Conservation (phyloP, 2,329 filamentous ascomycete species). For the Thermothelomyces thermophilus region DNA sequence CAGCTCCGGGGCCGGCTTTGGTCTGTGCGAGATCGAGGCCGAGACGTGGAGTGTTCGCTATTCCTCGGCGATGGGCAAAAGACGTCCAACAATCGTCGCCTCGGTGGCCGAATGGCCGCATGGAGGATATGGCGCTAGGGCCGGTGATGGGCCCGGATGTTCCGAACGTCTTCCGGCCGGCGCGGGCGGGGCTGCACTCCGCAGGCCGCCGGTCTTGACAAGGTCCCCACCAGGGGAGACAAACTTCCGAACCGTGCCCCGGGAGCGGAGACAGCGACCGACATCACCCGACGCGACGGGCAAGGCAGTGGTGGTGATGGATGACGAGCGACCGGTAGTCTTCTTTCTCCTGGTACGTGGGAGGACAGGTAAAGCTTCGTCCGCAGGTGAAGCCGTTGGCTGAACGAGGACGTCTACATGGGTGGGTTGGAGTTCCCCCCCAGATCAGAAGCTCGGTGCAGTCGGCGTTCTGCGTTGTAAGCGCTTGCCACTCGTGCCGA, state of each 20-base stretch:
- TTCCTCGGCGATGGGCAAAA: slow-evolving; percentile 54
- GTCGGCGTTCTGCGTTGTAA: slow-evolving; percentile 6
- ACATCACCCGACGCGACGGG: slow-evolving; percentile 24
- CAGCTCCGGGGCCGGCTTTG: slow-evolving; percentile 47
- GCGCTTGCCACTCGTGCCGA: not conserved
- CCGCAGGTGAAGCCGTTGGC: not conserved
- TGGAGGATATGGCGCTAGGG: slow-evolving; percentile 35
- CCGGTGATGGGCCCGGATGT: slow-evolving; percentile 25
- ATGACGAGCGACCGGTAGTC: slow-evolving; percentile 3
- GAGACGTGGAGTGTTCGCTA: slow-evolving; percentile 48
- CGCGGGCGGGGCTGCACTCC: slow-evolving; percentile 15
- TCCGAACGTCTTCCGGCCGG: slow-evolving; percentile 19
- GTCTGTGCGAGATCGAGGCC: slow-evolving; percentile 51
- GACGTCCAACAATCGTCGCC: slow-evolving; percentile 39
- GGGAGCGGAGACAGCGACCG: slow-evolving; percentile 14
- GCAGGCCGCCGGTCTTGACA: slow-evolving; percentile 15
- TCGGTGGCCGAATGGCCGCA: slow-evolving; percentile 46
- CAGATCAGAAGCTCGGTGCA: not conserved
- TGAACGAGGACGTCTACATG: not conserved
- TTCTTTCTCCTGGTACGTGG: slow-evolving; percentile 1
- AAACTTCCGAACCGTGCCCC: slow-evolving; percentile 22
- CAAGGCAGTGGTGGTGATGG: slow-evolving; percentile 4
- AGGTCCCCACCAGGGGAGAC: slow-evolving; percentile 17
- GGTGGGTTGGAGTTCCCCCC: not conserved
- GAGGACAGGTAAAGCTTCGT: not conserved